Evolutionary conservation across 2,329 filamentous ascomycete genomes (phyloP).

Genomic region (Exophiala alcalophila): DNA sequence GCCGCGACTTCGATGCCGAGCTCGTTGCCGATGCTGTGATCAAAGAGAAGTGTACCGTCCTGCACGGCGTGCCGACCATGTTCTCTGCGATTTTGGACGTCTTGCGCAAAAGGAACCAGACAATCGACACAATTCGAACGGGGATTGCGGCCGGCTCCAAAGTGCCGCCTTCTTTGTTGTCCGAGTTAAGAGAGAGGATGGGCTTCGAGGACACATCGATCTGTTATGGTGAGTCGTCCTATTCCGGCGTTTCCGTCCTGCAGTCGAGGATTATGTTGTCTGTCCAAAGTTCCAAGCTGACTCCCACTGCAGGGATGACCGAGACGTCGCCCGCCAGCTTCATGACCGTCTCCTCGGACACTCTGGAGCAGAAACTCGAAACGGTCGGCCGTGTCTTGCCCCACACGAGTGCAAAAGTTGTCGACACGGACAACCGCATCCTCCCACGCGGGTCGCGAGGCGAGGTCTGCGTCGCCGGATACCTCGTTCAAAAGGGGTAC

Average conservation of each 20-base stretch:
- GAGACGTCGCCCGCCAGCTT: slow-evolving; percentile 68
- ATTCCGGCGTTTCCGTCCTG: too few species aligned
- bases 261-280: too few species aligned
- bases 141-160: slow-evolving; percentile 83
- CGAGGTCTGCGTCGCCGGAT: slow-evolving; percentile 78
- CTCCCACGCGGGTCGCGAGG: slow-evolving; percentile 52
- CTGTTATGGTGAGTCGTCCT: too few species aligned
- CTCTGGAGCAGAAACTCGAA: slow-evolving; percentile 65
- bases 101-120: background rate
- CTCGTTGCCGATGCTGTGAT: slow-evolving; percentile 56
- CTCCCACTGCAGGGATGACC: slow-evolving; percentile 95
- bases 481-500: slow-evolving; percentile 69
- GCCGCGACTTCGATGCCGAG: slow-evolving; percentile 76
- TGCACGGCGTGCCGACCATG: slow-evolving; percentile 37
- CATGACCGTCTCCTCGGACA: slow-evolving; percentile 77
- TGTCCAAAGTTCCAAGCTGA: too few species aligned
- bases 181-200: background rate
- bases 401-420: slow-evolving; percentile 74
- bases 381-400: slow-evolving; percentile 76
- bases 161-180: slow-evolving; percentile 53
- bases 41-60: slow-evolving; percentile 29
- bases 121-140: slow-evolving; percentile 57
- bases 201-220: too few species aligned
- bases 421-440: slow-evolving; percentile 45
- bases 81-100: slow-evolving; percentile 3